Percentiles rank a stretch among this genome's conserved stretches.
Evolutionary conservation across 1,139 yeast genomes (phyloP).

Genomic region (Blastobotrys apis): DNA sequence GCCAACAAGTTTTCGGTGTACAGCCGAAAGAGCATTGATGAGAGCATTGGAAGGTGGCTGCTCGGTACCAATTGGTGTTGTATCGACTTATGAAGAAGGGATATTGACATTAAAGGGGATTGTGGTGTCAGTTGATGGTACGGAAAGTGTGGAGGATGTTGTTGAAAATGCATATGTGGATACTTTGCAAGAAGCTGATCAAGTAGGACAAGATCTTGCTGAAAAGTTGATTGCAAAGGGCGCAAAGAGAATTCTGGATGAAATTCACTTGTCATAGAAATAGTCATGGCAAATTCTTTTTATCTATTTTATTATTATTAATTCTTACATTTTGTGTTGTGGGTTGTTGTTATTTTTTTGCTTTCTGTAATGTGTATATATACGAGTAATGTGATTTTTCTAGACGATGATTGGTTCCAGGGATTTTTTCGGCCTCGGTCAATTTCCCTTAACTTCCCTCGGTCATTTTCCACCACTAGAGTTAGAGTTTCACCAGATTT

Average conservation of each 20-base stretch:
- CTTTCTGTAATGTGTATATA: conserved; percentile 10
- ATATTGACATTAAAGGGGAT: conserved; percentile 54
- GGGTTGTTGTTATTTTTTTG: no score
- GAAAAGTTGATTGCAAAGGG: conserved; percentile 64
- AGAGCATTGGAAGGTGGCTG: conserved; percentile 94
- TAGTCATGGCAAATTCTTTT: conserved; percentile 1
- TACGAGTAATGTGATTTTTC: no score
- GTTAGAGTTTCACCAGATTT: no score
- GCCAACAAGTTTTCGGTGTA: conserved; percentile 68
- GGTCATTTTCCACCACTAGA: no score
- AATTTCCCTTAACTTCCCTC: no score
- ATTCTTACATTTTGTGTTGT: no score
- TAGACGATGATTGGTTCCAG: no score
- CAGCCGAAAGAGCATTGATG: conserved; percentile 88
- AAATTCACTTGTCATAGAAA: conserved; percentile 57
- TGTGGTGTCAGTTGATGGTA: conserved; percentile 85
- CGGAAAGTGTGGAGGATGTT: conserved; percentile 55
- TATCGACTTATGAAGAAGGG: conserved; percentile 49
- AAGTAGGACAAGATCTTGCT: conserved; percentile 69
- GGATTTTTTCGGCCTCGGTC: no score
- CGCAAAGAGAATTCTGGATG: conserved; percentile 77
- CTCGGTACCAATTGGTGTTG: conserved; percentile 93
- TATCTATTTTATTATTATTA: conserved; percentile 1
- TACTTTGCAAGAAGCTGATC: conserved; percentile 60
- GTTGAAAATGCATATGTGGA: conserved; percentile 33